Evolutionary conservation across 352 stramenopile genomes (phyloP).

Genomic region (Pythium oligandrum): DNA sequence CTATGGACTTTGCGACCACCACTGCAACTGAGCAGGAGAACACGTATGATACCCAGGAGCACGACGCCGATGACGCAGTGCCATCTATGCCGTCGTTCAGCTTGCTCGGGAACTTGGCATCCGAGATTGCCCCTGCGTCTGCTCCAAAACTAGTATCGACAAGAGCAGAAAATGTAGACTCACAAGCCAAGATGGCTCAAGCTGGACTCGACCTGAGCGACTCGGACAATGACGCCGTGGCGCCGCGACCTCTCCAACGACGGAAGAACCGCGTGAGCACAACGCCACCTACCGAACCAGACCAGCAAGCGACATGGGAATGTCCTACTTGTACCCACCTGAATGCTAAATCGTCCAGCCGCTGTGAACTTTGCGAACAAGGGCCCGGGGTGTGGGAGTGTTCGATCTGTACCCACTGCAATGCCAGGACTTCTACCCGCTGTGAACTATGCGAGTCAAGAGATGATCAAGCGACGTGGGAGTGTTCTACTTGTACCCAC

Average conservation of each 20-base stretch:
- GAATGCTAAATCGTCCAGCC: slow-evolving; percentile 21
- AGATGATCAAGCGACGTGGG: not conserved
- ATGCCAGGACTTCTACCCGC: not conserved
- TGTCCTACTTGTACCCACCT: slow-evolving; percentile 54
- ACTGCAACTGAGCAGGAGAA: not conserved
- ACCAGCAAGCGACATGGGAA: slow-evolving; percentile 9
- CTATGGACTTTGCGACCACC: not conserved
- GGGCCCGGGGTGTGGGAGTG: slow-evolving; percentile 2
- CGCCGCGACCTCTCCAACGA: slow-evolving; percentile 9
- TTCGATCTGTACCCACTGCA: slow-evolving; percentile 1
- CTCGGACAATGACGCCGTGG: slow-evolving; percentile 27
- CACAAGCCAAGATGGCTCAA: slow-evolving; percentile 18
- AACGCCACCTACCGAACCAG: not conserved
- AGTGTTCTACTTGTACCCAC: slow-evolving; percentile 52
- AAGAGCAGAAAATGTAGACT: slow-evolving; percentile 5
- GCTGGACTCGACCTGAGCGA: slow-evolving; percentile 46
- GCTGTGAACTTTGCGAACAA: slow-evolving; percentile 50
- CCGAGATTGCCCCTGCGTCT: slow-evolving; percentile 15
- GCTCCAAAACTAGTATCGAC: not conserved
- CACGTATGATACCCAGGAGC: too few relatives aligned
- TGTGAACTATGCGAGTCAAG: not conserved
- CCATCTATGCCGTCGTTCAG: slow-evolving; percentile 45
- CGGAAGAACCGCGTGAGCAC: not conserved
- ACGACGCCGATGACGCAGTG: not conserved
- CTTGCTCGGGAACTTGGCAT: slow-evolving; percentile 23